Evolutionary conservation across 805 yeast species (phyloP).

Genomic region (Scheffersomyces spartinae): DNA sequence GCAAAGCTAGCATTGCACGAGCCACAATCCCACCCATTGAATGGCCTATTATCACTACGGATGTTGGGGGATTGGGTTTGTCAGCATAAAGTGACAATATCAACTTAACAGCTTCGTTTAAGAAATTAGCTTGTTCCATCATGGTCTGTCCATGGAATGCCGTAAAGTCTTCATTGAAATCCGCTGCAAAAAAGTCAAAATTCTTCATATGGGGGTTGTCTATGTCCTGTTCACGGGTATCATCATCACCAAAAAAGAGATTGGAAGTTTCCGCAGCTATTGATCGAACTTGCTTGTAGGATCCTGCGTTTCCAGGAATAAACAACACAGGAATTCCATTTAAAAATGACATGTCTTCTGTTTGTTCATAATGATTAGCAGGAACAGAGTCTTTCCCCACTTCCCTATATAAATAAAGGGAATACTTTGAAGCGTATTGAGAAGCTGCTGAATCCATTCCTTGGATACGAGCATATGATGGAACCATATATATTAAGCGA

Average conservation of each 20-base stretch:
- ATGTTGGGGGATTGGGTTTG: slow-evolving; percentile 35
- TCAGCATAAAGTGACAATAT: slow-evolving; percentile 58
- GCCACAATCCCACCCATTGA: slow-evolving; percentile 98
- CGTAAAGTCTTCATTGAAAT: slow-evolving; percentile 90
- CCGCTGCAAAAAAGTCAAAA: slow-evolving; percentile 82
- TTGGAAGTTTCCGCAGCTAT: slow-evolving; percentile 76
- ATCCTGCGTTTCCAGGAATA: slow-evolving; percentile 97
- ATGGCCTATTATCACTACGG: slow-evolving; percentile 78
- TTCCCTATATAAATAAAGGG: slow-evolving; percentile 79
- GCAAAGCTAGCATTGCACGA: slow-evolving; percentile 68
- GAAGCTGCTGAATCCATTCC: slow-evolving; percentile 67
- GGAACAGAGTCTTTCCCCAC: slow-evolving; percentile 59
- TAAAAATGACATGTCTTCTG: slow-evolving; percentile 18
- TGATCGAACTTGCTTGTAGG: slow-evolving; percentile 79
- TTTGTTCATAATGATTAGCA: slow-evolving; percentile 6
- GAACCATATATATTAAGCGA: slow-evolving; percentile 65
- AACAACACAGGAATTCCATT: slow-evolving; percentile 83
- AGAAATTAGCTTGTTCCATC: slow-evolving; percentile 85
- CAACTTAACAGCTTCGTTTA: slow-evolving; percentile 76
- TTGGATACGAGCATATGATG: slow-evolving; percentile 65
- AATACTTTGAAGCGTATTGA: slow-evolving; percentile 66
- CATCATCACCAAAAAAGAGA: slow-evolving; percentile 29
- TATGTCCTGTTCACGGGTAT: slow-evolving; percentile 11
- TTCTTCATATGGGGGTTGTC: slow-evolving; percentile 26
- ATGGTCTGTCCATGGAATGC: slow-evolving; percentile 93